These are phyloP conservation scores for Penicillium pancosmium DNA, from an alignment of 495 filamentous ascomycete genomes.

Conservation along the genomic window DNA sequence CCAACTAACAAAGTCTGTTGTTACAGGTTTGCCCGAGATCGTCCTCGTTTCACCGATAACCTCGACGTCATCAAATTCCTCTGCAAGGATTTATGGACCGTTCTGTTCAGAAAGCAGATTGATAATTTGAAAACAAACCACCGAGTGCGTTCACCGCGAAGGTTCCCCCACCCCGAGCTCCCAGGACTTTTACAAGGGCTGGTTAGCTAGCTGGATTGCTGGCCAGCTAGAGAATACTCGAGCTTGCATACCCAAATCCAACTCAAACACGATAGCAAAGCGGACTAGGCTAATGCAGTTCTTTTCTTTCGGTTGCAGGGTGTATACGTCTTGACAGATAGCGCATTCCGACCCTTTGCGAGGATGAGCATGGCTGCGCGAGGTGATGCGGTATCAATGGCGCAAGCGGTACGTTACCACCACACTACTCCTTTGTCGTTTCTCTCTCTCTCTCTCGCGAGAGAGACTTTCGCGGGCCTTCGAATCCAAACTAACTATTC, in stretches of 20 bases:
- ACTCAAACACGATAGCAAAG: too few relatives aligned
- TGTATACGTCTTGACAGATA: constrained; percentile 95
- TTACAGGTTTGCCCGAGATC: constrained; percentile 79
- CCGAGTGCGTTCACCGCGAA: constrained; percentile 54
- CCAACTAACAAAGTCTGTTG: background rate
- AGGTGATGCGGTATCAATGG: constrained; percentile 68
- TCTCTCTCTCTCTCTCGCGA: too few relatives aligned
- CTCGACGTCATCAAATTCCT: constrained; percentile 95
- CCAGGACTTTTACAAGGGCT: too few relatives aligned
- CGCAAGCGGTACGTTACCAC: constrained; percentile 70
- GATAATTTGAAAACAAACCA: constrained; percentile 99
- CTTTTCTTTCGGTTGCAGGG: constrained; percentile 54
- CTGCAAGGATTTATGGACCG: constrained; percentile 95
- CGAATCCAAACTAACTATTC: background rate
- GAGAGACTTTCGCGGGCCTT: background rate
- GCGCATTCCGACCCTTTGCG: constrained; percentile 83
- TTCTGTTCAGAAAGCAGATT: constrained; percentile 94
- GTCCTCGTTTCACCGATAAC: constrained; percentile 83
- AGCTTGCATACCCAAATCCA: too few relatives aligned
- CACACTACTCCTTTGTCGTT: too few relatives aligned
- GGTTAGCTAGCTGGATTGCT: too few relatives aligned
- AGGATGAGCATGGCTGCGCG: constrained; percentile 81
- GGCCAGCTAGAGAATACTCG: too few relatives aligned
- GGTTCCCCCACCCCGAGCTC: too few relatives aligned
- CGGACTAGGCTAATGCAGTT: background rate